A percentile compares a stretch with the other conserved stretches of the same genome.
These are phyloP conservation scores for Ophiocordyceps unilateralis DNA, from an alignment of 2,329 filamentous ascomycete genomes.

Conservation along the genomic window DNA sequence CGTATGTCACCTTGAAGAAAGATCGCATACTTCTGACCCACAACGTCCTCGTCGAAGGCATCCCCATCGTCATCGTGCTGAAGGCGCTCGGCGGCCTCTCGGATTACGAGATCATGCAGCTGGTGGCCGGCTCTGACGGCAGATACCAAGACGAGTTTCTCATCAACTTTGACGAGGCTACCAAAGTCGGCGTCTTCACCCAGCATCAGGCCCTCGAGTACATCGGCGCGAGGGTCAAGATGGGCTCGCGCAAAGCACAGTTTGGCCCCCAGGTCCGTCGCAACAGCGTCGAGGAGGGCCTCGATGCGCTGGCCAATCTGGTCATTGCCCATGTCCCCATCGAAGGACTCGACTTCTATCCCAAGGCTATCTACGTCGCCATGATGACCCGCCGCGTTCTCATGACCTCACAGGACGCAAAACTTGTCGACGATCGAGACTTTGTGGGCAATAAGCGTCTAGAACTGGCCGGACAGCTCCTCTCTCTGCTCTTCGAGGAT, in stretches of 20 bases:
- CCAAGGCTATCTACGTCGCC: slow-evolving; percentile 91
- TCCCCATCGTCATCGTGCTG: slow-evolving; percentile 87
- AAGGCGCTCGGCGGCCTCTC: slow-evolving; percentile 89
- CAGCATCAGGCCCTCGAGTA: slow-evolving; percentile 94
- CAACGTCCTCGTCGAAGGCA: slow-evolving; percentile 80
- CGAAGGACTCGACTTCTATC: slow-evolving; percentile 78
- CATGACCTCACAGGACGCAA: slow-evolving; percentile 81
- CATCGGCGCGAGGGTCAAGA: slow-evolving; percentile 73
- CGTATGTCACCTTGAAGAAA: slow-evolving; percentile 88
- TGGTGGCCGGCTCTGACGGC: slow-evolving; percentile 75
- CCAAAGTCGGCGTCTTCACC: slow-evolving; percentile 69
- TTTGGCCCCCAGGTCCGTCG: slow-evolving; percentile 41
- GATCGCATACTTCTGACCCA: slow-evolving; percentile 78
- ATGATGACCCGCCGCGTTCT: slow-evolving; percentile 95
- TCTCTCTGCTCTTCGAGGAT: slow-evolving; percentile 91
- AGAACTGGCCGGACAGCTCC: slow-evolving; percentile 83
- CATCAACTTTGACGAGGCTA: slow-evolving; percentile 86
- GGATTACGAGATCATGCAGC: slow-evolving; percentile 83
- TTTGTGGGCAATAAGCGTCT: slow-evolving; percentile 96
- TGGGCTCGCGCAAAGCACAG: slow-evolving; percentile 51
- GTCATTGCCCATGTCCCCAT: slow-evolving; percentile 92
- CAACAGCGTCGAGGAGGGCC: slow-evolving; percentile 76
- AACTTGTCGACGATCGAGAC: slow-evolving; percentile 85
- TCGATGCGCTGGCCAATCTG: slow-evolving; percentile 82
- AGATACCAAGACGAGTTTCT: slow-evolving; percentile 89